Conservation (phyloP, 108 stramenopile genomes). For the Nitzschia sp. region DNA sequence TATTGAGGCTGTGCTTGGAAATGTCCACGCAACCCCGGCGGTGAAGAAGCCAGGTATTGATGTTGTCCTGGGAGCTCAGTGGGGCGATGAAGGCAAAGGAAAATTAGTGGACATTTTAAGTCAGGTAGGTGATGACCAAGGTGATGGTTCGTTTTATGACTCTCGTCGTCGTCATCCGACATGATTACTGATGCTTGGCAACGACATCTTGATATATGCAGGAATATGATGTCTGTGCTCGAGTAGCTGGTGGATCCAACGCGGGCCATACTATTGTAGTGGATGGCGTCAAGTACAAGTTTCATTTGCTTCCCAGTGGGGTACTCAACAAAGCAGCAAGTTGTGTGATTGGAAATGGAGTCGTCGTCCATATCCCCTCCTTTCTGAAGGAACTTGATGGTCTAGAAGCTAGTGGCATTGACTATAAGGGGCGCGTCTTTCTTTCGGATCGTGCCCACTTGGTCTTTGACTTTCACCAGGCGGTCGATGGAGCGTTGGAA, state of each 20-base stretch:
- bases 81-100: slow-evolving; percentile 99
- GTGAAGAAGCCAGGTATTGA: slow-evolving; percentile 68
- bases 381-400: slow-evolving; percentile 92
- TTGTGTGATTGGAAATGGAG: slow-evolving; percentile 98
- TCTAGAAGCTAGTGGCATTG: slow-evolving; percentile 73
- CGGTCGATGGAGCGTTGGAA: slow-evolving; percentile 90
- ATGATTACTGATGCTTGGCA: too few relatives aligned
- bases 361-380: slow-evolving; percentile 94
- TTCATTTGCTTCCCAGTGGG: slow-evolving; percentile 97
- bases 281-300: slow-evolving; percentile 96
- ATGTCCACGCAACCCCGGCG: slow-evolving; percentile 4
- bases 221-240: slow-evolving; percentile 96
- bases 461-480: slow-evolving; percentile 98
- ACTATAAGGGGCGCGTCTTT: slow-evolving; percentile 85
- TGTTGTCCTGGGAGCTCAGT: slow-evolving; percentile 94
- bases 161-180: too few relatives aligned
- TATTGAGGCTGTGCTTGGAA: slow-evolving; percentile 39
- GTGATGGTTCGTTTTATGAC: too few relatives aligned
- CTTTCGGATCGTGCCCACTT: slow-evolving; percentile 96
- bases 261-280: slow-evolving; percentile 98
- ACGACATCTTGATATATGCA: too few relatives aligned
- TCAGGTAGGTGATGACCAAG: slow-evolving; percentile 47
- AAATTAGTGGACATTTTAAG: slow-evolving; percentile 97
- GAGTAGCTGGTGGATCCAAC: slow-evolving; percentile 96
- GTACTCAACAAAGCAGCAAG: slow-evolving; percentile 88